A percentile compares a stretch with the other conserved stretches of the same genome.
These are phyloP conservation scores for Acephala macrosclerotiorum DNA, from an alignment of 2,329 filamentous ascomycete genomes.

Conservation along the genomic window DNA sequence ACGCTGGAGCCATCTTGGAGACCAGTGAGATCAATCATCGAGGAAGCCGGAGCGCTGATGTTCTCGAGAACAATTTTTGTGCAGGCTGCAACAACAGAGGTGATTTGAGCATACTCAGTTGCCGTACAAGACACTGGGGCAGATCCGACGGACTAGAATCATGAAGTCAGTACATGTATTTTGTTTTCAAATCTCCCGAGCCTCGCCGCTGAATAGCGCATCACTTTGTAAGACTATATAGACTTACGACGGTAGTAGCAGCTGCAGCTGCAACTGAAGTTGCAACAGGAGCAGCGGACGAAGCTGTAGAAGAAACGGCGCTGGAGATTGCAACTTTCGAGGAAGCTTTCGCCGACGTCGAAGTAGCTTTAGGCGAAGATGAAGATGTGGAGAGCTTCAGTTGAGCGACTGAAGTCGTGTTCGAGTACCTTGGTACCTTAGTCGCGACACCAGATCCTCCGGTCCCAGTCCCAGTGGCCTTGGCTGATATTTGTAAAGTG, in stretches of 20 bases:
- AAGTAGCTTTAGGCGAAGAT: background rate
- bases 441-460: background rate
- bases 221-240: no score
- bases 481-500: background rate
- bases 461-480: background rate
- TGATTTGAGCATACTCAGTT: constrained; percentile 52
- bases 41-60: no score
- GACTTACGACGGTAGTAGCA: no score
- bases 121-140: constrained; percentile 56
- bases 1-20: background rate
- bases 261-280: no score
- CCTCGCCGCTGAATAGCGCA: no score
- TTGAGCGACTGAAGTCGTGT: background rate
- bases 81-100: constrained; percentile 31
- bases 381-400: background rate
- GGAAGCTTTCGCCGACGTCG: no score
- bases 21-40: background rate
- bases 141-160: background rate
- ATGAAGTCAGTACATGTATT: no score
- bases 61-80: no score
- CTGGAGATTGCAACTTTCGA: no score
- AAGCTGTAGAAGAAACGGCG: no score
- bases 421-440: background rate
- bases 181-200: no score
- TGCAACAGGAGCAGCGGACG: no score